Conservation (phyloP, 2,329 filamentous ascomycete genomes). For the Monosporascus sp. region DNA sequence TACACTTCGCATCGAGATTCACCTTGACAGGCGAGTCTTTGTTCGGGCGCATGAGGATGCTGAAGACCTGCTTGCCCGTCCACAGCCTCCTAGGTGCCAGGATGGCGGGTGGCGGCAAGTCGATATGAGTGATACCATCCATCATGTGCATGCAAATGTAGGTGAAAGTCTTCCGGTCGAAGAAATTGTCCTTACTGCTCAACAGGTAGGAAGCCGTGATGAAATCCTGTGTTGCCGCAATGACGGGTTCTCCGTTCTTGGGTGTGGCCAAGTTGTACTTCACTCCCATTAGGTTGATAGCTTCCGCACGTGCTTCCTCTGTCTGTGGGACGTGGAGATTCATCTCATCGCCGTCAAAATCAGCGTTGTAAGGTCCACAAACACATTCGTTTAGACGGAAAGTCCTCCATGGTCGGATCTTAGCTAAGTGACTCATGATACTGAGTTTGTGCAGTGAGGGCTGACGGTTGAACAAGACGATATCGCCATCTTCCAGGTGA, state of each 20-base stretch:
- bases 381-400: constrained; percentile 98
- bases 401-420: constrained; percentile 89
- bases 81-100: constrained; percentile 81
- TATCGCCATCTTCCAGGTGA: constrained; percentile 90
- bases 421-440: constrained; percentile 93
- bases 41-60: constrained; percentile 84
- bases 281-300: constrained; percentile 94
- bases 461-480: constrained; percentile 96
- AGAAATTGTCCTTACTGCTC: constrained; percentile 90
- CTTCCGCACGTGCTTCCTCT: constrained; percentile 91
- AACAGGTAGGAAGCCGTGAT: constrained; percentile 91
- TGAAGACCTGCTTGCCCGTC: constrained; percentile 98
- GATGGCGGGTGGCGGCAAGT: constrained; percentile 81
- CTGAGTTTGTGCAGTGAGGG: constrained; percentile 97
- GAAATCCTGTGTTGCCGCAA: constrained; percentile 98
- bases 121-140: constrained; percentile 68
- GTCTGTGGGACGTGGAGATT: constrained; percentile 97
- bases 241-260: constrained; percentile 96
- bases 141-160: constrained; percentile 95
- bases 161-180: constrained; percentile 79
- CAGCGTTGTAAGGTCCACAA: constrained; percentile 95
- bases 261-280: constrained; percentile 94
- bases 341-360: constrained; percentile 99
- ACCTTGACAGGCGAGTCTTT: constrained; percentile 75
- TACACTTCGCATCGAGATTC: constrained; percentile 90